phyloP scores from a whole-genome alignment of 306 rosid species.

The Castanea sativa region DNA sequence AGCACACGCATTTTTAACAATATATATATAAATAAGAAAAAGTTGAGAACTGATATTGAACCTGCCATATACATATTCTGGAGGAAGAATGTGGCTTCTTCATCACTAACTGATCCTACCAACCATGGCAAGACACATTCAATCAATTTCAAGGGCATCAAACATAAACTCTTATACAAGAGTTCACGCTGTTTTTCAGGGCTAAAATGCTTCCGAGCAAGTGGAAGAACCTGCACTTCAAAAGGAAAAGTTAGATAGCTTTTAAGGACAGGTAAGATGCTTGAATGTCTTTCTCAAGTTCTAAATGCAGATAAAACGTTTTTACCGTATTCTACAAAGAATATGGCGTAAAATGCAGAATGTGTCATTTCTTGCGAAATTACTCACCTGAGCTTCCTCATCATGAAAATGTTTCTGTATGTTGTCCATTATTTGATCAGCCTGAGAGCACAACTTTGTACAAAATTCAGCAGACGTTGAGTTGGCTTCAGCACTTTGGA shows the following conservation, averaged over 20 bases:
- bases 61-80: conserved; percentile 69
- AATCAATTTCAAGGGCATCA: conserved; percentile 72
- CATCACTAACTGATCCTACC: conserved; percentile 53
- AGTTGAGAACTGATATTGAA: conserved; percentile 6
- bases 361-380: not conserved
- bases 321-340: not conserved
- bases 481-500: conserved; percentile 19
- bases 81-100: conserved; percentile 50
- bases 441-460: conserved; percentile 8
- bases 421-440: conserved; percentile 28
- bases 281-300: not conserved
- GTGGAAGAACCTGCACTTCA: conserved; percentile 61
- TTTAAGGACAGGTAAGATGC: conserved; percentile 14
- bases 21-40: not conserved
- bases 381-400: conserved; percentile 32
- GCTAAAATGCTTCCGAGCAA: conserved; percentile 64
- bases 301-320: conserved; percentile 3
- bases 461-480: conserved; percentile 20
- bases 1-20: not conserved
- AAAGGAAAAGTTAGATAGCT: conserved; percentile 13
- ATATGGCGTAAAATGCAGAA: not conserved
- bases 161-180: conserved; percentile 60
- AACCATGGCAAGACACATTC: conserved; percentile 76
- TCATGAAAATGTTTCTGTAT: conserved; percentile 20
- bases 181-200: conserved; percentile 58